Percentiles rank a stretch among this genome's conserved stretches.
Evolutionary conservation across 129 eudicot species (phyloP).

Genomic region (Artemisia argyi): DNA sequence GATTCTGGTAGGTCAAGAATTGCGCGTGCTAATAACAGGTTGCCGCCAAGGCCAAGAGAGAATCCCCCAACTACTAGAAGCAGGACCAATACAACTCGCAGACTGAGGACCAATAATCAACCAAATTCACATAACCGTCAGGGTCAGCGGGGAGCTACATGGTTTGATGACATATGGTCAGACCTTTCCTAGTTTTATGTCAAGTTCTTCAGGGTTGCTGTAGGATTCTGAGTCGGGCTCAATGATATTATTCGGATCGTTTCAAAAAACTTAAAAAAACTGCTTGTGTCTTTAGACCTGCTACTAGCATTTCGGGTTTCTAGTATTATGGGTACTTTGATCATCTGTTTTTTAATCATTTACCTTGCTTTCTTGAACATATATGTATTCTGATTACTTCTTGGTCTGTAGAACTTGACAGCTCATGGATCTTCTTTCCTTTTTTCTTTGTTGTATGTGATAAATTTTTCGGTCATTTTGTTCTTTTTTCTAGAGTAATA

Average conservation of each 20-base stretch:
- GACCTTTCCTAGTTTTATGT: slow-evolving; percentile 25
- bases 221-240: slow-evolving; percentile 12
- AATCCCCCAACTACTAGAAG: slow-evolving; percentile 20
- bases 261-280: background rate
- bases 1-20: slow-evolving; percentile 10
- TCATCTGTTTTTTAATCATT: background rate
- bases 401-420: slow-evolving; percentile 29
- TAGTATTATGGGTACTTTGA: slow-evolving; percentile 9
- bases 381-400: slow-evolving; percentile 24
- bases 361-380: slow-evolving; percentile 9
- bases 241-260: slow-evolving; percentile 8
- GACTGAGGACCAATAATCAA: slow-evolving; percentile 19
- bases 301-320: background rate
- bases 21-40: slow-evolving; percentile 2
- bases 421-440: slow-evolving; percentile 12
- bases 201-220: background rate
- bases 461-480: no score
- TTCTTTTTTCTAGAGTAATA: no score
- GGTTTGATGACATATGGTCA: slow-evolving; percentile 22
- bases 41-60: slow-evolving; percentile 18
- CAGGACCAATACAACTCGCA: slow-evolving; percentile 3
- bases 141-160: slow-evolving; percentile 11
- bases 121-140: slow-evolving; percentile 21
- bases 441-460: background rate
- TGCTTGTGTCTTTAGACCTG: background rate